Conservation (phyloP, 2,329 filamentous ascomycete species). For the Xylariales sp. region DNA sequence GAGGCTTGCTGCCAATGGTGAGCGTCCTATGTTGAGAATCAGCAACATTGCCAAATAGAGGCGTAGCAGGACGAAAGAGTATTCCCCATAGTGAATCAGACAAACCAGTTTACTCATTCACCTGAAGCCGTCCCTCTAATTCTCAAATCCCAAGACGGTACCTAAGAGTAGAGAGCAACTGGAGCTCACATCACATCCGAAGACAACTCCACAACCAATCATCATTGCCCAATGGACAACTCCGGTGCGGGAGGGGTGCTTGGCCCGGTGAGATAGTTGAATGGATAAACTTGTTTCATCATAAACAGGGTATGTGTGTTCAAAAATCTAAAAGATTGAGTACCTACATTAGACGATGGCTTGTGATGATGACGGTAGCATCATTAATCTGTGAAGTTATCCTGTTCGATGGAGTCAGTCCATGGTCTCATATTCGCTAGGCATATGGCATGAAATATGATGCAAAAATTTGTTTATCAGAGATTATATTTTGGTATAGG, state of each 20-base stretch:
- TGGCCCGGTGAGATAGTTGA: slow-evolving; percentile 64
- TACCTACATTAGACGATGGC: too few species aligned
- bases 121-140: slow-evolving; percentile 49
- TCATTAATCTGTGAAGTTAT: too few species aligned
- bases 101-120: slow-evolving; percentile 69
- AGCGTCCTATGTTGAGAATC: slow-evolving; percentile 10
- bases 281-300: slow-evolving; percentile 73
- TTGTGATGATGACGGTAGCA: too few species aligned
- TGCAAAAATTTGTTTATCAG: slow-evolving; percentile 37
- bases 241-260: slow-evolving; percentile 73
- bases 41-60: slow-evolving; percentile 9
- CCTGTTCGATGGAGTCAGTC: too few species aligned
- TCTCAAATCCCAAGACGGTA: slow-evolving; percentile 55
- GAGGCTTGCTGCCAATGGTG: too few species aligned
- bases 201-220: slow-evolving; percentile 73
- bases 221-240: slow-evolving; percentile 45
- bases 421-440: too few species aligned
- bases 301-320: too few species aligned
- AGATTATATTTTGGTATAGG: slow-evolving; percentile 59
- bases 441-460: slow-evolving; percentile 7
- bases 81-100: slow-evolving; percentile 41
- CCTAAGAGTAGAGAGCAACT: slow-evolving; percentile 43
- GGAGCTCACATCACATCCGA: slow-evolving; percentile 55
- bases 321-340: not conserved
- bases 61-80: not conserved